Evolutionary conservation across 352 stramenopile genomes (phyloP).

Genomic region (Phytophthora gonapodyides): DNA sequence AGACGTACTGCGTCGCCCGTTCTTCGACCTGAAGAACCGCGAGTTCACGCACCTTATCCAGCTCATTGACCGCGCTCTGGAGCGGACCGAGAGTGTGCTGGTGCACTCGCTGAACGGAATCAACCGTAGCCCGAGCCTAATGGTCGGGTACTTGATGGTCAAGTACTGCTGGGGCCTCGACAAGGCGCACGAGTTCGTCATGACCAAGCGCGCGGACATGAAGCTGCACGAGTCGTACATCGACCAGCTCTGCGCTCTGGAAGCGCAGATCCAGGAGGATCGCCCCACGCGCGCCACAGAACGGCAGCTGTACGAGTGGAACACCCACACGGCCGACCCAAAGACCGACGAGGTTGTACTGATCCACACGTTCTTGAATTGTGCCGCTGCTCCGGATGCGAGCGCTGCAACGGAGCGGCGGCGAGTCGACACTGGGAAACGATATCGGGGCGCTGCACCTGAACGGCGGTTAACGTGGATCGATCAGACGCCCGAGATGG

Average conservation of each 20-base stretch:
- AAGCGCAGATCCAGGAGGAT: conserved; percentile 64
- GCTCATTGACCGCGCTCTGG: conserved; percentile 80
- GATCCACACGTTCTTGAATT: conserved; percentile 81
- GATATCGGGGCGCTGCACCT: conserved; percentile 2
- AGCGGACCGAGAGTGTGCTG: conserved; percentile 86
- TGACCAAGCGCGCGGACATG: conserved; percentile 87
- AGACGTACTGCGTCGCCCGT: conserved; percentile 62
- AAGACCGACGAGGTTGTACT: conserved; percentile 75
- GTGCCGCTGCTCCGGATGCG: conserved; percentile 26
- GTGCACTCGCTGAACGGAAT: conserved; percentile 88
- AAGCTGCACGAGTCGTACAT: conserved; percentile 80
- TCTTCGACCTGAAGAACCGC: conserved; percentile 86
- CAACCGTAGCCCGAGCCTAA: conserved; percentile 81
- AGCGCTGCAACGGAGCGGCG: conserved; percentile 14
- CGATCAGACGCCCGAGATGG: conserved; percentile 66
- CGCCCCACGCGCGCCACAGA: conserved; percentile 50
- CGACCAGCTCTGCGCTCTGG: conserved; percentile 70
- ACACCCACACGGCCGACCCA: conserved; percentile 40
- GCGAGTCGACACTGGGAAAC: conserved; percentile 29
- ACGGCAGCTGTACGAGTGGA: conserved; percentile 79
- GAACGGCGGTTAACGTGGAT: conserved; percentile 67
- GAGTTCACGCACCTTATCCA: conserved; percentile 84
- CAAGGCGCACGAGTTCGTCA: conserved; percentile 92
- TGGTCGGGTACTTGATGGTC: conserved; percentile 92
- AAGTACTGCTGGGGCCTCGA: conserved; percentile 93